Percentiles rank a stretch among this genome's conserved stretches.
Evolutionary conservation across 2,329 filamentous ascomycete genomes (phyloP).

Genomic region (Trichocomaceae sp.): DNA sequence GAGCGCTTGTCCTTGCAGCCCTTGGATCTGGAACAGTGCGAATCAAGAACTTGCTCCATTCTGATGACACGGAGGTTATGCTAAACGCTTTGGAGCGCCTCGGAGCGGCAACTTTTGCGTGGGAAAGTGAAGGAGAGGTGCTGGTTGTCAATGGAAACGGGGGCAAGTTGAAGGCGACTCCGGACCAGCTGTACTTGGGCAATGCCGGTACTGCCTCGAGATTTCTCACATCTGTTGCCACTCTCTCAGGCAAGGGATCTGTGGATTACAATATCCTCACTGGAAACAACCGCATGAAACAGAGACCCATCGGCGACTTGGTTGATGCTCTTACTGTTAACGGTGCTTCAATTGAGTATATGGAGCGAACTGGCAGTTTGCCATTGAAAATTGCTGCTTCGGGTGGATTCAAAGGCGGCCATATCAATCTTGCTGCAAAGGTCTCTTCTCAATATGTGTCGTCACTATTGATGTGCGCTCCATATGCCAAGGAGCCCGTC

Average conservation of each 20-base stretch:
- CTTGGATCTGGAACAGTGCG: conserved; percentile 79
- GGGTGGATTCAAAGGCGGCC: conserved; percentile 74
- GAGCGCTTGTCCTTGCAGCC: conserved; percentile 87
- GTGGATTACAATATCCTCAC: conserved; percentile 72
- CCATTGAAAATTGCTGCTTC: conserved; percentile 77
- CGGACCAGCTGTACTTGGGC: conserved; percentile 77
- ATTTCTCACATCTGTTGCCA: conserved; percentile 86
- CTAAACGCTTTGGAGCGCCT: conserved; percentile 80
- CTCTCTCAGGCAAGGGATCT: conserved; percentile 63
- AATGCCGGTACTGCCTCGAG: conserved; percentile 95
- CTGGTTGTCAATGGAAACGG: conserved; percentile 85
- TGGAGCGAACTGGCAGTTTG: conserved; percentile 75
- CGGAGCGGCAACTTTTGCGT: conserved; percentile 79
- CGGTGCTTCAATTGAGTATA: conserved; percentile 77
- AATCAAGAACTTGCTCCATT: conserved; percentile 88
- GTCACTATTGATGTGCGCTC: conserved; percentile 91
- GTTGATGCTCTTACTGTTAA: conserved; percentile 85
- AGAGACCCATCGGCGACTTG: conserved; percentile 84
- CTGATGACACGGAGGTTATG: conserved; percentile 97
- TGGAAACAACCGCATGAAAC: conserved; percentile 93
- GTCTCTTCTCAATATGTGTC: conserved; percentile 99
- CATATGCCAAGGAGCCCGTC: conserved; percentile 90
- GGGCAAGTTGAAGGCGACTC: conserved; percentile 71
- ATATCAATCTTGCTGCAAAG: conserved; percentile 87
- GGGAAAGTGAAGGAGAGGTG: conserved; percentile 91